phyloP scores from a whole-genome alignment of 352 stramenopile genomes.

The Phytophthora parvispora region DNA sequence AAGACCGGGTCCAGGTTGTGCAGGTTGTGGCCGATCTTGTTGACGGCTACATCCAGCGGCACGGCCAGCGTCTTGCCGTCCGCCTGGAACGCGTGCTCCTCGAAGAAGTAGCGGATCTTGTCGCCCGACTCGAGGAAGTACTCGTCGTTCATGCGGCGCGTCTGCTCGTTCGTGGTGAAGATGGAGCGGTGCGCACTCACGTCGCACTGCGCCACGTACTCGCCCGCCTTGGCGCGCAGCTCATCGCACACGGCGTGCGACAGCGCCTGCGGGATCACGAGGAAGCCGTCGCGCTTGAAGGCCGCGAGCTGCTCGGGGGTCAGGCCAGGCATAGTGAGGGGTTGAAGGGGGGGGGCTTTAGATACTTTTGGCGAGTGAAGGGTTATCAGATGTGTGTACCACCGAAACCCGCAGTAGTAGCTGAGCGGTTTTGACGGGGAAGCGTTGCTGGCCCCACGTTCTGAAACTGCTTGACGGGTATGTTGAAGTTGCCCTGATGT shows the following conservation, averaged over 20 bases:
- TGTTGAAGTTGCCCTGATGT: conserved; percentile 18
- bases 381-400: conserved; percentile 25
- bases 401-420: conserved; percentile 18
- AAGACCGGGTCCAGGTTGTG: conserved; percentile 93
- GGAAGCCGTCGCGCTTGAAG: conserved; percentile 75
- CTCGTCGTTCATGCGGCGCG: conserved; percentile 86
- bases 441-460: conserved; percentile 16
- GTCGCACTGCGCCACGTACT: conserved; percentile 75
- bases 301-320: conserved; percentile 67
- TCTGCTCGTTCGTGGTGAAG: conserved; percentile 88
- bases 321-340: conserved; percentile 52
- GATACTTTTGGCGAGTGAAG: neutral
- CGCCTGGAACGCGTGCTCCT: conserved; percentile 80
- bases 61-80: conserved; percentile 79
- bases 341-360: neutral
- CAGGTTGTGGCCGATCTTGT: conserved; percentile 98
- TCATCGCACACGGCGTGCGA: conserved; percentile 56
- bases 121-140: conserved; percentile 96
- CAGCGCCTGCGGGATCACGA: conserved; percentile 64
- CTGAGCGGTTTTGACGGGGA: conserved; percentile 4
- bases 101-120: conserved; percentile 96
- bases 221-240: conserved; percentile 53
- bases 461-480: neutral
- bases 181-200: conserved; percentile 76
- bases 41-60: conserved; percentile 85